A percentile compares a stretch with the other conserved stretches of the same genome.
Conservation (phyloP, 371 early-diverging fungal species). For the Mortierella sp. region DNA sequence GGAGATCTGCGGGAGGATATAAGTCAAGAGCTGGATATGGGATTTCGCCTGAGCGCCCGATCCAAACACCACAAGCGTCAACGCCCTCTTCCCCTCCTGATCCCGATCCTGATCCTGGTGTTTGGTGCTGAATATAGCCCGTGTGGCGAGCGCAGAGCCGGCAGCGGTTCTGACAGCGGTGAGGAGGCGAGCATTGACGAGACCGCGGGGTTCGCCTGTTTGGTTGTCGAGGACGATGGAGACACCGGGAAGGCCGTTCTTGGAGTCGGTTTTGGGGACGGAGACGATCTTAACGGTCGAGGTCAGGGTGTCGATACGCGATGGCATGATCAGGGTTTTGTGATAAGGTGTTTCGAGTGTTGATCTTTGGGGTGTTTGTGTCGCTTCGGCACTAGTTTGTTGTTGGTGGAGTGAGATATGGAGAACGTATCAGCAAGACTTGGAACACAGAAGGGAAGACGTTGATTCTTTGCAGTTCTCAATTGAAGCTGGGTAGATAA, state of each 20-base stretch:
- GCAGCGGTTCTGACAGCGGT: conserved; percentile 76
- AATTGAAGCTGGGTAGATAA: neutral
- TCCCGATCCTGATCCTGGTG: neutral
- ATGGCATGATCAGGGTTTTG: conserved; percentile 70
- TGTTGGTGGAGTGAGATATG: neutral
- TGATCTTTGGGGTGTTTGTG: conserved; percentile 68
- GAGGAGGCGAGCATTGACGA: conserved; percentile 69
- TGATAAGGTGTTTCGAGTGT: conserved; percentile 61
- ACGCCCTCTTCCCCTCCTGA: neutral
- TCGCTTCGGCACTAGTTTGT: conserved; percentile 39
- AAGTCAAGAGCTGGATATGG: conserved; percentile 69
- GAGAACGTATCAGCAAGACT: neutral
- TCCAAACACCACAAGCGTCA: conserved; percentile 67
- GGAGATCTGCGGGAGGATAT: conserved; percentile 62
- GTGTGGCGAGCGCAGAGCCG: conserved; percentile 71
- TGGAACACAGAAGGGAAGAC: neutral
- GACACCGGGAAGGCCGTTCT: conserved; percentile 67
- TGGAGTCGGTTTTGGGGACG: conserved; percentile 62
- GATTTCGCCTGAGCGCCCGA: conserved; percentile 72
- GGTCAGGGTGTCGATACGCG: conserved; percentile 61
- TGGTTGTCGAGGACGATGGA: conserved; percentile 66
- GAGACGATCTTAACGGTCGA: conserved; percentile 74
- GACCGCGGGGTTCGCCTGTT: conserved; percentile 63
- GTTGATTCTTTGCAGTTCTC: no score
- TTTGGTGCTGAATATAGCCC: conserved; percentile 21